Conservation (phyloP, 345 rosid species). For the Rhizophora apiculata region DNA sequence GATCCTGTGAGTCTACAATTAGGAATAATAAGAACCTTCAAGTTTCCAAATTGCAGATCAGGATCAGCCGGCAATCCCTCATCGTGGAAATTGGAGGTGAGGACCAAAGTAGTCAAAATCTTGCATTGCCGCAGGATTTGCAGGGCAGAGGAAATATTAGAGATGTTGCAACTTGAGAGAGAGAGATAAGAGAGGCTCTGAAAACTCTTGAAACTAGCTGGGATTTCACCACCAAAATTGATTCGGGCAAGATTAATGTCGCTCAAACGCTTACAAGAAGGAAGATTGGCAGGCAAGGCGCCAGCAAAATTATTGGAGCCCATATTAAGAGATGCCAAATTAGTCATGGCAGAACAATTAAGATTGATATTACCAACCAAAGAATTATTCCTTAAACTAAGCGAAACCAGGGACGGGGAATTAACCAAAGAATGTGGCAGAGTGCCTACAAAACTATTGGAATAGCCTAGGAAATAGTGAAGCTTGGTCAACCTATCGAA, state of each 20-base stretch:
- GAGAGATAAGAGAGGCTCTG: slow-evolving; percentile 59
- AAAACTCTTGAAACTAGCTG: slow-evolving; percentile 54
- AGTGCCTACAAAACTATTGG: slow-evolving; percentile 50
- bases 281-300: slow-evolving; percentile 50
- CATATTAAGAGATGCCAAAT: slow-evolving; percentile 58
- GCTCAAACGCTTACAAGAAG: slow-evolving; percentile 45
- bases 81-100: slow-evolving; percentile 55
- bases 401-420: slow-evolving; percentile 44
- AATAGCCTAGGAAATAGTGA: slow-evolving; percentile 39
- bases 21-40: slow-evolving; percentile 63
- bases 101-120: slow-evolving; percentile 57
- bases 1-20: slow-evolving; percentile 57
- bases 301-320: slow-evolving; percentile 59
- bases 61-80: slow-evolving; percentile 55
- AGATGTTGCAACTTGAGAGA: slow-evolving; percentile 53
- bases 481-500: slow-evolving; percentile 36
- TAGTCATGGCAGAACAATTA: slow-evolving; percentile 57
- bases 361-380: slow-evolving; percentile 48
- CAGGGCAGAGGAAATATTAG: slow-evolving; percentile 52
- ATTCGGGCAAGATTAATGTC: slow-evolving; percentile 65
- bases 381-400: slow-evolving; percentile 71
- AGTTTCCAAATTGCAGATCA: slow-evolving; percentile 47
- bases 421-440: slow-evolving; percentile 61
- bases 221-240: slow-evolving; percentile 54
- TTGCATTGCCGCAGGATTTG: slow-evolving; percentile 58